These are phyloP conservation scores for Yamadazyma sp. DNA, from an alignment of 805 yeast genomes.

Conservation along the genomic window DNA sequence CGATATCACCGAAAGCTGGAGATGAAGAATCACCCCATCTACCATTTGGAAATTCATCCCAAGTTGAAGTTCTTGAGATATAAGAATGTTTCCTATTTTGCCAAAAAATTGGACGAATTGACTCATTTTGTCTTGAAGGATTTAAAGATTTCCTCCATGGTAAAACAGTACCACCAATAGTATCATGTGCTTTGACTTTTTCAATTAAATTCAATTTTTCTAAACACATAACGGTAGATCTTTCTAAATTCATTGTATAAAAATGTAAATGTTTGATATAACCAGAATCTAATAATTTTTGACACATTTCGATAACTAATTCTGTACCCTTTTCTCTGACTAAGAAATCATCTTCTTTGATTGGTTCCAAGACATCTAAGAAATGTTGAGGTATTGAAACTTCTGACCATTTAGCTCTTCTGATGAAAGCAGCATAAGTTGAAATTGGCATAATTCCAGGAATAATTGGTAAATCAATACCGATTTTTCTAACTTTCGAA, in stretches of 20 bases:
- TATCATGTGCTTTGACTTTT: conserved; percentile 34
- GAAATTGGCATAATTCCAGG: conserved; percentile 99
- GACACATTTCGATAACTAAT: conserved; percentile 81
- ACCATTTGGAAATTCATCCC: conserved; percentile 99
- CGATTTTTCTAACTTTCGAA: conserved; percentile 59
- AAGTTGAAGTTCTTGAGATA: conserved; percentile 81
- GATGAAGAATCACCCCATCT: conserved; percentile 98
- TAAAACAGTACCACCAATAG: conserved; percentile 39
- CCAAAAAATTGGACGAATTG: conserved; percentile 95
- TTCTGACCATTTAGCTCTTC: conserved; percentile 95
- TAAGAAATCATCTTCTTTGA: conserved; percentile 84
- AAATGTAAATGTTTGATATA: conserved; percentile 84
- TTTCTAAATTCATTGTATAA: conserved; percentile 96
- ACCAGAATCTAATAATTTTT: conserved; percentile 64
- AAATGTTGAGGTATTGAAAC: conserved; percentile 76
- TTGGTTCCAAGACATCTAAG: conserved; percentile 66
- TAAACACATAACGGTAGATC: conserved; percentile 82
- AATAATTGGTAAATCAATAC: conserved; percentile 80
- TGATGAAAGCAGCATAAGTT: conserved; percentile 86
- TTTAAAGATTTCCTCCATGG: conserved; percentile 95
- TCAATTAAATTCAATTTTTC: conserved; percentile 65
- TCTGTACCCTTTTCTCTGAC: conserved; percentile 86
- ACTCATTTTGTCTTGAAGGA: conserved; percentile 73
- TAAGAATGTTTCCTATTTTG: conserved; percentile 88
- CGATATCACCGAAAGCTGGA: conserved; percentile 93